Conservation (phyloP, 495 filamentous ascomycete species). For the Neurospora sublineolata region DNA sequence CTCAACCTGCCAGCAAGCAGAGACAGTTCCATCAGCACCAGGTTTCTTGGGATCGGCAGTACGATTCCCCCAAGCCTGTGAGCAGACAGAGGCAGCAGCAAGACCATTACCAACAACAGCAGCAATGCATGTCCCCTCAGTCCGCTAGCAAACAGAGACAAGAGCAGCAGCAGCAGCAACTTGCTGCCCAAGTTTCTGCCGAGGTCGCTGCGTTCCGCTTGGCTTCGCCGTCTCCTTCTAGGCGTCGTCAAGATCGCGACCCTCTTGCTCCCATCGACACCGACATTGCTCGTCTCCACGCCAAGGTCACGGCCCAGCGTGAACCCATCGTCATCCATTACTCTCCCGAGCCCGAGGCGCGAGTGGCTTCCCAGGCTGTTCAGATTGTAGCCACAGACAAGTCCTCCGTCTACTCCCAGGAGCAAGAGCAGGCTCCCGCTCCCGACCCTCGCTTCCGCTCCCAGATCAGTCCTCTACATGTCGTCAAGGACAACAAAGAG, state of each 20-base stretch:
- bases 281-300: slow-evolving; percentile 7
- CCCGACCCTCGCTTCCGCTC: neutral
- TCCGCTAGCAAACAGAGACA: neutral
- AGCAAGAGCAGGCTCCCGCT: neutral
- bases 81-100: neutral
- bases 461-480: slow-evolving; percentile 16
- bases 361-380: neutral
- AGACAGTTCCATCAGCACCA: neutral
- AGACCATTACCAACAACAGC: neutral
- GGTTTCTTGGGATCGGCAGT: neutral
- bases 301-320: neutral
- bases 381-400: neutral
- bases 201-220: neutral
- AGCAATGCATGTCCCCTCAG: neutral
- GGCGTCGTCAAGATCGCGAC: neutral
- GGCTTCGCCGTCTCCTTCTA: neutral
- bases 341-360: neutral
- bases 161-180: neutral
- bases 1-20: slow-evolving; percentile 2
- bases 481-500: slow-evolving; percentile 8
- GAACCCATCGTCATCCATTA: neutral
- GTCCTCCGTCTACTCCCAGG: slow-evolving; percentile 19
- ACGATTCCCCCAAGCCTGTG: neutral
- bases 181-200: neutral
- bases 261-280: slow-evolving; percentile 6